A percentile compares a stretch with the other conserved stretches of the same genome.
phyloP scores from a whole-genome alignment of 1,139 yeast species.

The Wickerhamomyces sp. region DNA sequence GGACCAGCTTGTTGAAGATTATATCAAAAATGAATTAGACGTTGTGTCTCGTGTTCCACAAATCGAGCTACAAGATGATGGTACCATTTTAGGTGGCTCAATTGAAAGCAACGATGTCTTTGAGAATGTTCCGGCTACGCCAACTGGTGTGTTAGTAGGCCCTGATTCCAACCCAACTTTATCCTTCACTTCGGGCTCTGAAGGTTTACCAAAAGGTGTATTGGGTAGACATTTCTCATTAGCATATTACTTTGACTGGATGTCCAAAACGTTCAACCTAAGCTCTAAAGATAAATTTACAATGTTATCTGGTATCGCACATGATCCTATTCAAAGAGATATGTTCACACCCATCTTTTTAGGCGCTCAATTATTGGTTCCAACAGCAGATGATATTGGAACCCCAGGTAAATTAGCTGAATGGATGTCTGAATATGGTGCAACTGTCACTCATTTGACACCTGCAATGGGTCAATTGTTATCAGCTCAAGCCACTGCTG shows the following conservation, averaged over 20 bases:
- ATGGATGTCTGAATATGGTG: conserved; percentile 91
- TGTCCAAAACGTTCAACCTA: conserved; percentile 80
- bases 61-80: conserved; percentile 72
- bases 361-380: conserved; percentile 90
- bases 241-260: conserved; percentile 98
- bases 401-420: conserved; percentile 96
- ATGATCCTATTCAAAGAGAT: conserved; percentile 98
- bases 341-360: conserved; percentile 96
- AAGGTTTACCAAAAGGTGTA: conserved; percentile 98
- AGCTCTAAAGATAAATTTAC: conserved; percentile 84
- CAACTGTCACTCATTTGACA: conserved; percentile 94
- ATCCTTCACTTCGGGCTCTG: conserved; percentile 97
- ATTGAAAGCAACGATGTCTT: conserved; percentile 45
- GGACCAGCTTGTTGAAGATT: conserved; percentile 71
- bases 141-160: conserved; percentile 91
- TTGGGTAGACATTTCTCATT: conserved; percentile 94
- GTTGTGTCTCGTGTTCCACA: conserved; percentile 74
- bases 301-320: conserved; percentile 98
- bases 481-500: conserved; percentile 93
- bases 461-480: conserved; percentile 99
- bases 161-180: conserved; percentile 97
- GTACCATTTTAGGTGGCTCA: conserved; percentile 62
- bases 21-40: conserved; percentile 64
- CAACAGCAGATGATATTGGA: conserved; percentile 96
- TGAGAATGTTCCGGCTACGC: conserved; percentile 41